Evolutionary conservation across 2,329 filamentous ascomycete species (phyloP).

Genomic region (Pestalotiopsis sp.): DNA sequence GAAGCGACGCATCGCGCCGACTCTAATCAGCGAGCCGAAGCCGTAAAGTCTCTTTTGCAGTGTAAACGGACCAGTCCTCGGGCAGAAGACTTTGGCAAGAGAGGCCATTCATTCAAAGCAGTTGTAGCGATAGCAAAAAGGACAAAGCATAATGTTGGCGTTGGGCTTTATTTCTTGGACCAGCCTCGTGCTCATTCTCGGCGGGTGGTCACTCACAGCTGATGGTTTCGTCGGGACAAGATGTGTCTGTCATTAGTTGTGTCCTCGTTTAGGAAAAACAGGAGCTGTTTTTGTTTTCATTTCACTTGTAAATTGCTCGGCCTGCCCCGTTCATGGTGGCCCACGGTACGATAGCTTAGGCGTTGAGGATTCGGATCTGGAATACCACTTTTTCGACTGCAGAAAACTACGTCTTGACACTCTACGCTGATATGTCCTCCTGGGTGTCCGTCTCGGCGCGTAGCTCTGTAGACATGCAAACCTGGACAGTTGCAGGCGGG

Average conservation of each 20-base stretch:
- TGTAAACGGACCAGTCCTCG: no score
- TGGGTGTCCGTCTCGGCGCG: no score
- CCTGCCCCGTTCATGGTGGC: background rate
- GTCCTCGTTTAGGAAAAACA: background rate
- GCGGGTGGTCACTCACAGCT: background rate
- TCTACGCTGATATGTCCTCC: no score
- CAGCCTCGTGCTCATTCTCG: background rate
- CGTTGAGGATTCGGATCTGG: background rate
- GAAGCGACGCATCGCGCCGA: slow-evolving; percentile 72
- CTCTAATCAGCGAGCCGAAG: slow-evolving; percentile 46
- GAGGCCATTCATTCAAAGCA: background rate
- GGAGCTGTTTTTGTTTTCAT: background rate
- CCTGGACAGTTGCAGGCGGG: background rate
- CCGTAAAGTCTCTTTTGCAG: background rate
- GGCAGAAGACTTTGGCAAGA: background rate
- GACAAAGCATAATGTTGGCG: background rate
- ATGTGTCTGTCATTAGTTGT: background rate
- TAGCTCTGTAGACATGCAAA: background rate
- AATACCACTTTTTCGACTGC: background rate
- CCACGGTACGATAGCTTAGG: background rate
- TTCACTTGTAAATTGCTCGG: background rate
- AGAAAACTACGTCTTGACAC: background rate
- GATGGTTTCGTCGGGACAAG: background rate
- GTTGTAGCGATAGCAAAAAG: background rate
- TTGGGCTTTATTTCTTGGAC: background rate